These are phyloP conservation scores for Fusarium globosum DNA, from an alignment of 2,329 filamentous ascomycete species.

Conservation along the genomic window DNA sequence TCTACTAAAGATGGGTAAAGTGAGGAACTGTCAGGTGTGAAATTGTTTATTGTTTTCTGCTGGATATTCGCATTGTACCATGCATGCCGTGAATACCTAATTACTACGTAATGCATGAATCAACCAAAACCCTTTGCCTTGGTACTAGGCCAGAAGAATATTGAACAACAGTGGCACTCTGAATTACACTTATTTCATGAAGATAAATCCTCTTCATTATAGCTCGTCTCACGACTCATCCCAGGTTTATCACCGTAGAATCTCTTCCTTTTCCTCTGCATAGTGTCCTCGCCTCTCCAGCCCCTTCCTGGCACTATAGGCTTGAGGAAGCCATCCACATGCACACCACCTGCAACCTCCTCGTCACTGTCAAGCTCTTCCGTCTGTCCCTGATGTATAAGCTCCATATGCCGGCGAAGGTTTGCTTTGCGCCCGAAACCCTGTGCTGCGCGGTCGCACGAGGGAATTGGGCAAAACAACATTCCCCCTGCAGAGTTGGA, in stretches of 20 bases:
- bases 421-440: slow-evolving; percentile 53
- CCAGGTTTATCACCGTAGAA: slow-evolving; percentile 34
- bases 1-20: not conserved
- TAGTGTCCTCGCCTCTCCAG: slow-evolving; percentile 57
- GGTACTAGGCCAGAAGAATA: not conserved
- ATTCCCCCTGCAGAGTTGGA: slow-evolving; percentile 50
- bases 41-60: not conserved
- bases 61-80: not conserved
- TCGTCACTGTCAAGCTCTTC: slow-evolving; percentile 57
- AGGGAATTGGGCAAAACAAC: slow-evolving; percentile 52
- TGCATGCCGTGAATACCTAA: too few relatives aligned
- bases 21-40: not conserved
- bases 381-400: slow-evolving; percentile 53
- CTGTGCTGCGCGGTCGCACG: slow-evolving; percentile 51
- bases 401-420: slow-evolving; percentile 52
- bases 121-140: not conserved
- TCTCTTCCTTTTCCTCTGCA: slow-evolving; percentile 46
- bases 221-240: slow-evolving; percentile 25
- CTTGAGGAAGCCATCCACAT: slow-evolving; percentile 74
- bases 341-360: slow-evolving; percentile 71
- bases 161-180: not conserved
- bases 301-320: slow-evolving; percentile 62
- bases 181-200: not conserved
- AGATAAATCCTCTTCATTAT: slow-evolving; percentile 20
- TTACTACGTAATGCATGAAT: not conserved